Evolutionary conservation across 257 asterid species (phyloP).

Genomic region (Agastache rugosa): DNA sequence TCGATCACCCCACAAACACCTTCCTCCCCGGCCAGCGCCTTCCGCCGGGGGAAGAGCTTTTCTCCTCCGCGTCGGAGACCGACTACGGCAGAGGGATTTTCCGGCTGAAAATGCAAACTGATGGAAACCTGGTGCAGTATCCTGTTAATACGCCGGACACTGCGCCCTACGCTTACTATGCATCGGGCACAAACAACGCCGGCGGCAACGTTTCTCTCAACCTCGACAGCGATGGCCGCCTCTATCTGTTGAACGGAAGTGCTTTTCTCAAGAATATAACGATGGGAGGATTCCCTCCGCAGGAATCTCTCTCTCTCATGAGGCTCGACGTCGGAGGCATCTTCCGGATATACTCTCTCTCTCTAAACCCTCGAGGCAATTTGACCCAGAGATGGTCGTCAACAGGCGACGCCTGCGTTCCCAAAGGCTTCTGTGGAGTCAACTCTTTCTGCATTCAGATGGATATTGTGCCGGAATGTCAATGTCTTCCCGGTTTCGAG

Average conservation of each 20-base stretch:
- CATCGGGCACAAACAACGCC: neutral
- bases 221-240: constrained; percentile 46
- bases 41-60: no score
- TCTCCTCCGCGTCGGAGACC: no score
- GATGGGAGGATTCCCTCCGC: constrained; percentile 13
- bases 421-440: constrained; percentile 57
- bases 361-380: no score
- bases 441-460: constrained; percentile 46
- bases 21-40: no score
- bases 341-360: no score
- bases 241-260: constrained; percentile 48
- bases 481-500: constrained; percentile 56
- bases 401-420: constrained; percentile 34
- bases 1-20: no score
- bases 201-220: constrained; percentile 39
- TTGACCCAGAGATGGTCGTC: constrained; percentile 37
- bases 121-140: no score
- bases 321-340: constrained; percentile 58
- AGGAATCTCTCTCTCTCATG: constrained; percentile 23
- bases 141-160: no score
- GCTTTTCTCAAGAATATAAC: constrained; percentile 31
- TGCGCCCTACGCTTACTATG: neutral
- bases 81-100: no score
- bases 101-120: no score
- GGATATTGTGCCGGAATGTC: constrained; percentile 32